Evolutionary conservation across 139 green algal genomes (phyloP), one percentile per base, ranked within the genome.

Genomic region (Axilococcus clingmanii): DNA sequence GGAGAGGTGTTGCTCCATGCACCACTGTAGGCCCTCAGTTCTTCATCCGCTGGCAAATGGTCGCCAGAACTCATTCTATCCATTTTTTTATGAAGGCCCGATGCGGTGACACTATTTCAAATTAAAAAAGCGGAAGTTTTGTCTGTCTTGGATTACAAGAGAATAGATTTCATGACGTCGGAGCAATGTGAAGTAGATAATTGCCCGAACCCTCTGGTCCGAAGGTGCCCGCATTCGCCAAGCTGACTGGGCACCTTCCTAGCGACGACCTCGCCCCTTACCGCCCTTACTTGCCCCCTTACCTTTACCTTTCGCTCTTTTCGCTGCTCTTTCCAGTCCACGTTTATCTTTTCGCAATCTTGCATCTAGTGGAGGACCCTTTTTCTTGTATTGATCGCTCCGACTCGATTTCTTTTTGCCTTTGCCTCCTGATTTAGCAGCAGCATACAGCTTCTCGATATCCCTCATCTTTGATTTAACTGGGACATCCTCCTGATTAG

Each of bases 401-500:
- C 52, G 46, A 15, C 33, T 20, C 1, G 14, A 15, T 30, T 38
- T 40, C 16, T 54, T 63, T 11, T 22, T 32, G 31, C 40, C 50
- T 22, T 25, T 40, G 3, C 45, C 8, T n/a, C 30, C 19, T 0
- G 31, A 16, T 22, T 47, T 24, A 25, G 53, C 61, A 37, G 52
- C 36, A 0, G 7, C 19, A 30, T 66, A 75, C 15, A 79, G 24
- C 47, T 78, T 65, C 29, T 66, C 54, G n/a, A 74, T 67, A 19
- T 79, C 71, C 51, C 63, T 53, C 58, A 76, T 62, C 24, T 61
- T 63, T 14, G 51, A 20, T 44, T 44, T 44, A 31, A 58, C 33
- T 3, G 52, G 45, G 23, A 60, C 52, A n/a, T 74, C 60, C 57
- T 93, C 86, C 61, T 90, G 77, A 33, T 72, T 79, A 37, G 69